These are phyloP conservation scores for Psilocybe mexicana DNA, from an alignment of 1,284 basidiomycete genomes.

Conservation along the genomic window DNA sequence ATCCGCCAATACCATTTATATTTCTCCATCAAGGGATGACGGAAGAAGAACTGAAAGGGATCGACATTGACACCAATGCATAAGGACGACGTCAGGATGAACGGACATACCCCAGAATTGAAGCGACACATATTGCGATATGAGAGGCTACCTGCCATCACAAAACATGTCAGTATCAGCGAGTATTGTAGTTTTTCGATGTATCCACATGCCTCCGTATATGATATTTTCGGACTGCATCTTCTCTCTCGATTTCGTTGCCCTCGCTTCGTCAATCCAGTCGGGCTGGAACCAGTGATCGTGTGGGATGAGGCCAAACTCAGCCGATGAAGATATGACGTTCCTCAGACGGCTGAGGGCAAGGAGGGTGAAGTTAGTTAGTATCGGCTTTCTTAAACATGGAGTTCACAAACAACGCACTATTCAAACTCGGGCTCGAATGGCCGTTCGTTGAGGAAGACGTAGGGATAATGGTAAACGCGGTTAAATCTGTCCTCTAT, in stretches of 20 bases:
- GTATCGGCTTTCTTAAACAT: background rate
- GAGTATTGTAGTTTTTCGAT: background rate
- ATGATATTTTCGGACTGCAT: slow-evolving; percentile 31
- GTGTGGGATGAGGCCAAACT: slow-evolving; percentile 57
- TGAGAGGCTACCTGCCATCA: slow-evolving; percentile 31
- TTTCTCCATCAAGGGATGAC: slow-evolving; percentile 65
- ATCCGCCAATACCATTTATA: slow-evolving; percentile 82
- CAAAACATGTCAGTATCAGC: slow-evolving; percentile 22
- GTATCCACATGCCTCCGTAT: slow-evolving; percentile 28
- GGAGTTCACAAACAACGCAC: slow-evolving; percentile 31
- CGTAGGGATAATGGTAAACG: slow-evolving; percentile 68
- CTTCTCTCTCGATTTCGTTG: slow-evolving; percentile 48
- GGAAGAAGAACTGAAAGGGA: slow-evolving; percentile 66
- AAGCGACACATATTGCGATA: slow-evolving; percentile 77
- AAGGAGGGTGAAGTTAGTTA: background rate
- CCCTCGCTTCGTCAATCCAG: slow-evolving; percentile 64
- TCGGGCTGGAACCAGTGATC: slow-evolving; percentile 55
- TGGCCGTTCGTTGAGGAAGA: slow-evolving; percentile 71
- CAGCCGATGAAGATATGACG: slow-evolving; percentile 32
- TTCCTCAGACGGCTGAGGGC: slow-evolving; percentile 21
- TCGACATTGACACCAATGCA: too few species aligned
- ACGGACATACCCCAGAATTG: slow-evolving; percentile 70
- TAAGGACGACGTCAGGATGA: background rate
- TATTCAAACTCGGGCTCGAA: slow-evolving; percentile 71
- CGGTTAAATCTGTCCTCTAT: slow-evolving; percentile 65